Percentiles rank a stretch among this genome's conserved stretches.
These are phyloP conservation scores for Debaryomyces maramus DNA, from an alignment of 805 yeast genomes.

Conservation along the genomic window DNA sequence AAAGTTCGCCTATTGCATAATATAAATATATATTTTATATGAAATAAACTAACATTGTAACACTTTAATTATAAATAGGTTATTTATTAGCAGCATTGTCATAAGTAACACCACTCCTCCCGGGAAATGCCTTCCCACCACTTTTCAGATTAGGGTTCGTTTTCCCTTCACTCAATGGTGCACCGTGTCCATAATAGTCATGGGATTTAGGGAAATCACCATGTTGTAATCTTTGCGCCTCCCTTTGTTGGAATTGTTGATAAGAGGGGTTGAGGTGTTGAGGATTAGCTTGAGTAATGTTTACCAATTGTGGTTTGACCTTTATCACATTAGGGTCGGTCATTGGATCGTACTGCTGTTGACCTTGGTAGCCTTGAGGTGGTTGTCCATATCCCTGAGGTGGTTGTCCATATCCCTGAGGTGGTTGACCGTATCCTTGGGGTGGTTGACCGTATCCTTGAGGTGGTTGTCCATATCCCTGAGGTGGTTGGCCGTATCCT, in stretches of 20 bases:
- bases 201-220: conserved; percentile 33
- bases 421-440: conserved; percentile 5
- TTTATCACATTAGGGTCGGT: conserved; percentile 27
- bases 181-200: conserved; percentile 29
- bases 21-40: conserved; percentile 1
- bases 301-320: conserved; percentile 35
- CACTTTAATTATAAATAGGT: background rate
- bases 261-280: conserved; percentile 38
- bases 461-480: conserved; percentile 4
- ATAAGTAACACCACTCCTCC: conserved; percentile 36
- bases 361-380: conserved; percentile 4
- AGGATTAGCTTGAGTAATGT: conserved; percentile 38
- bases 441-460: conserved; percentile 1
- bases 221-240: conserved; percentile 28
- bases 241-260: conserved; percentile 31
- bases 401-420: conserved; percentile 1
- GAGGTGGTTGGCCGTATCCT: background rate
- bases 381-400: conserved; percentile 1
- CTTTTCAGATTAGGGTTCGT: conserved; percentile 14
- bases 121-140: conserved; percentile 40
- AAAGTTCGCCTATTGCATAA: background rate
- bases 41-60: background rate
- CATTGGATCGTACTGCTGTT: conserved; percentile 19
- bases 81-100: conserved; percentile 33
- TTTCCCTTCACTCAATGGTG: conserved; percentile 33